These are phyloP conservation scores for Termitomyces sp. DNA, from an alignment of 768 basidiomycete genomes.

Conservation along the genomic window DNA sequence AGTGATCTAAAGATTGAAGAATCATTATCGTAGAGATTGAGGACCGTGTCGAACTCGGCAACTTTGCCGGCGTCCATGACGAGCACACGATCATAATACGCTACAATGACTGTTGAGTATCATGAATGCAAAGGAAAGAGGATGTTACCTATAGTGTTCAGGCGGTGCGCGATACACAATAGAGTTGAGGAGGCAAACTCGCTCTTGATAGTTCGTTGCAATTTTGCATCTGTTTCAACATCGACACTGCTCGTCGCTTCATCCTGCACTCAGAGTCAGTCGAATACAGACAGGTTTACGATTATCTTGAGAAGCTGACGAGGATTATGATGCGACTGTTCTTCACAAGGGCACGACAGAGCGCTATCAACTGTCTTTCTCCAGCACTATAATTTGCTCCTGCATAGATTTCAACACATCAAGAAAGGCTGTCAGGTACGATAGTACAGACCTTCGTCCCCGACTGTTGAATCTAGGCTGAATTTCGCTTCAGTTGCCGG, in stretches of 20 bases:
- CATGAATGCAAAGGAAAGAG: neutral
- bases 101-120: conserved; percentile 18
- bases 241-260: conserved; percentile 61
- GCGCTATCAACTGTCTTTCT: conserved; percentile 58
- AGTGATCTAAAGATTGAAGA: conserved; percentile 66
- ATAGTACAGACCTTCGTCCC: conserved; percentile 47
- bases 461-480: conserved; percentile 53
- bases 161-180: conserved; percentile 50
- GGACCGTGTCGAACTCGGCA: conserved; percentile 71
- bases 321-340: conserved; percentile 53
- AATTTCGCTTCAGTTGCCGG: conserved; percentile 55
- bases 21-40: conserved; percentile 53
- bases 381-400: conserved; percentile 61
- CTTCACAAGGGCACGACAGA: conserved; percentile 59
- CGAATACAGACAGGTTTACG: neutral
- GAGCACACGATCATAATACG: conserved; percentile 62
- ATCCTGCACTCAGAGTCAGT: conserved; percentile 31
- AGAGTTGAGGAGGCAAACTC: conserved; percentile 52
- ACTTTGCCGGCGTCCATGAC: conserved; percentile 69
- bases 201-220: conserved; percentile 58
- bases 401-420: conserved; percentile 13
- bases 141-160: conserved; percentile 50
- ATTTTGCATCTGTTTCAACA: conserved; percentile 53
- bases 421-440: neutral
- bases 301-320: conserved; percentile 23